Percentiles rank a stretch among this genome's conserved stretches.
phyloP scores from a whole-genome alignment of 2,329 filamentous ascomycete genomes.

The Diatrype stigma region DNA sequence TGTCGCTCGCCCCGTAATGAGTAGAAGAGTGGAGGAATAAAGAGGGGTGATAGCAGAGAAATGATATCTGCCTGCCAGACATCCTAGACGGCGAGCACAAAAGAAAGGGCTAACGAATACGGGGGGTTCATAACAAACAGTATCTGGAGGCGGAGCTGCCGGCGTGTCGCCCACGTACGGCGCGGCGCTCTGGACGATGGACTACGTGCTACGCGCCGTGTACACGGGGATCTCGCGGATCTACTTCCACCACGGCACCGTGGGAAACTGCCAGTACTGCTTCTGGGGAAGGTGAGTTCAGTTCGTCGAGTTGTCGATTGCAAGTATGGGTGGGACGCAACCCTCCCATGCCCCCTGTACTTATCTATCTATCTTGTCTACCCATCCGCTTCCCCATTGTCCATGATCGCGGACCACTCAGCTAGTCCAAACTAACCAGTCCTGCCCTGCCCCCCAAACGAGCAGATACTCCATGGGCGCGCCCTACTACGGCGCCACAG shows the following conservation, averaged over 20 bases:
- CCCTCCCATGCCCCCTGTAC: too few species aligned
- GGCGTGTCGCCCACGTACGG: constrained; percentile 42
- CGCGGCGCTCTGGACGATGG: constrained; percentile 47
- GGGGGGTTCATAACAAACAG: too few species aligned
- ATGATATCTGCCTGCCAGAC: too few species aligned
- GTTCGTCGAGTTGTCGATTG: too few species aligned
- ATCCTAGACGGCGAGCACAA: too few species aligned
- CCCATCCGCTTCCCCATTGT: background rate
- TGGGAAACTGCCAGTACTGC: constrained; percentile 41
- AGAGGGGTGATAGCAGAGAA: too few species aligned
- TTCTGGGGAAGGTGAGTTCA: constrained; percentile 21
- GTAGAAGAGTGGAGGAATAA: background rate
- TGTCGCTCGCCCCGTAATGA: too few species aligned
- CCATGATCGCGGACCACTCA: background rate
- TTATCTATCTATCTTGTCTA: constrained; percentile 42
- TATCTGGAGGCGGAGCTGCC: constrained; percentile 34
- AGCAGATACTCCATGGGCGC: constrained; percentile 42
- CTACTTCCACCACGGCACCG: constrained; percentile 50
- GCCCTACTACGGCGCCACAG: constrained; percentile 49
- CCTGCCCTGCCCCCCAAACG: too few species aligned
- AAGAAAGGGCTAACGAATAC: too few species aligned
- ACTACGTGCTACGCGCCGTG: constrained; percentile 36
- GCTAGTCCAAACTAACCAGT: background rate
- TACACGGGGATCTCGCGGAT: constrained; percentile 33
- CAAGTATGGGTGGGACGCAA: too few species aligned